phyloP scores from a whole-genome alignment of 345 rosid species.

The Isatis tinctoria region DNA sequence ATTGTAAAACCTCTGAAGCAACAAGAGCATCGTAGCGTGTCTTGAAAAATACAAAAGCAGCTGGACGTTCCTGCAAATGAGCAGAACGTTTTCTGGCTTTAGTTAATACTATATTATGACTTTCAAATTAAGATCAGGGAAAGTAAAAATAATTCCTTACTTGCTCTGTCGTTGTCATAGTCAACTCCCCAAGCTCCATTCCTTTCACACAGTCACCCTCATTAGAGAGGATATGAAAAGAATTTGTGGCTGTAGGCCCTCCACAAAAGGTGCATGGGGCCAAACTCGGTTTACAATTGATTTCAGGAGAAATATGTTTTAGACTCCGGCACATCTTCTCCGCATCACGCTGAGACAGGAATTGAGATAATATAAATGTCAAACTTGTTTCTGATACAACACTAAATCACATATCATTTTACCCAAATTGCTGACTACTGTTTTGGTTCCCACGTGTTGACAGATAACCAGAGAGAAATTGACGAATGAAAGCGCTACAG shows the following conservation, averaged over 20 bases:
- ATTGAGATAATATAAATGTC: background rate
- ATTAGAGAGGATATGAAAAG: conserved; percentile 57
- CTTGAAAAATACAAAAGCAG: conserved; percentile 89
- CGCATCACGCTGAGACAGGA: conserved; percentile 58
- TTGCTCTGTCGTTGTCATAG: conserved; percentile 43
- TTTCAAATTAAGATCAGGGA: background rate
- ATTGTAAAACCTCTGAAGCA: conserved; percentile 68
- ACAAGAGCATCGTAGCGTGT: conserved; percentile 75
- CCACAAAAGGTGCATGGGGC: conserved; percentile 52
- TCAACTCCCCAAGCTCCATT: conserved; percentile 37
- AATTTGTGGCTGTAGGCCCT: conserved; percentile 42
- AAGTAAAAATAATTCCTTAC: conserved; percentile 36
- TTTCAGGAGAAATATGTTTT: conserved; percentile 38
- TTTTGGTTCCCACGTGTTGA: background rate
- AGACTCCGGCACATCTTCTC: conserved; percentile 59
- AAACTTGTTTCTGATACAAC: background rate
- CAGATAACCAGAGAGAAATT: background rate
- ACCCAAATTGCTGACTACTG: background rate
- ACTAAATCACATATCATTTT: conserved; percentile 4
- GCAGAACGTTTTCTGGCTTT: background rate
- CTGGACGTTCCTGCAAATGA: conserved; percentile 65
- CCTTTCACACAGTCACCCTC: conserved; percentile 41
- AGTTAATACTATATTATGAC: background rate
- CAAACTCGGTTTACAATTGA: conserved; percentile 34
- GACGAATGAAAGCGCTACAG: background rate